A percentile compares a stretch with the other conserved stretches of the same genome.
Evolutionary conservation across 139 green algal genomes (phyloP).

Genomic region (Chlamydomonas eustigma): DNA sequence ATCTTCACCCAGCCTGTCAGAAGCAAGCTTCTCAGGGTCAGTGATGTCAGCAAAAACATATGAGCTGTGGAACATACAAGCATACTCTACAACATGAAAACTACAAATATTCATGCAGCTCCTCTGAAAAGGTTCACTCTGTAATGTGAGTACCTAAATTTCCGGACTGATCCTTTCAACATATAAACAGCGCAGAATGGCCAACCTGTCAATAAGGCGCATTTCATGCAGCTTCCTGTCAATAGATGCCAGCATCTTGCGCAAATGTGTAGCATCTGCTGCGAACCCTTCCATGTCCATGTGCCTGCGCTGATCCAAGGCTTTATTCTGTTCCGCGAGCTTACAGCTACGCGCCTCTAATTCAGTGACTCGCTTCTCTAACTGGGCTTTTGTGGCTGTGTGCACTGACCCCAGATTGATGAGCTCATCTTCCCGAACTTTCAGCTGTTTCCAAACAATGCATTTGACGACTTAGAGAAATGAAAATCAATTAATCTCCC

Average conservation of each 20-base stretch:
- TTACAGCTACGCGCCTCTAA: constrained; percentile 40
- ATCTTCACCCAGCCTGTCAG: constrained; percentile 57
- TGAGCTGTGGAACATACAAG: not conserved
- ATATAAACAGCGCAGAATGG: no score
- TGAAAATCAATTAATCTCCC: no score
- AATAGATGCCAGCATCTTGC: constrained; percentile 58
- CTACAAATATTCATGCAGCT: not conserved
- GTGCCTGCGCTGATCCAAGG: constrained; percentile 28
- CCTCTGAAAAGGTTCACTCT: no score
- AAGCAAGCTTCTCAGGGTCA: no score
- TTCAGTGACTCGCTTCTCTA: constrained; percentile 60
- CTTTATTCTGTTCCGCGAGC: constrained; percentile 17
- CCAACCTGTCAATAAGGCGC: constrained; percentile 56
- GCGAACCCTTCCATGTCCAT: constrained; percentile 69
- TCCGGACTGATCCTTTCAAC: no score
- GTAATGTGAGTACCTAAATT: no score
- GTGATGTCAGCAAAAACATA: not conserved
- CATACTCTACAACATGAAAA: not conserved
- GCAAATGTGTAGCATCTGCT: constrained; percentile 61
- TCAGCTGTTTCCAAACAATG: no score
- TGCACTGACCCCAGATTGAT: constrained; percentile 63
- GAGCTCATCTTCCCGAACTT: constrained; percentile 58
- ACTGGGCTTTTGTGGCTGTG: constrained; percentile 46
- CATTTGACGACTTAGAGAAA: no score
- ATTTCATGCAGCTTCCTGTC: constrained; percentile 74